Conservation (phyloP, 176 grass and related monocot genomes). For the Typha latifolia region DNA sequence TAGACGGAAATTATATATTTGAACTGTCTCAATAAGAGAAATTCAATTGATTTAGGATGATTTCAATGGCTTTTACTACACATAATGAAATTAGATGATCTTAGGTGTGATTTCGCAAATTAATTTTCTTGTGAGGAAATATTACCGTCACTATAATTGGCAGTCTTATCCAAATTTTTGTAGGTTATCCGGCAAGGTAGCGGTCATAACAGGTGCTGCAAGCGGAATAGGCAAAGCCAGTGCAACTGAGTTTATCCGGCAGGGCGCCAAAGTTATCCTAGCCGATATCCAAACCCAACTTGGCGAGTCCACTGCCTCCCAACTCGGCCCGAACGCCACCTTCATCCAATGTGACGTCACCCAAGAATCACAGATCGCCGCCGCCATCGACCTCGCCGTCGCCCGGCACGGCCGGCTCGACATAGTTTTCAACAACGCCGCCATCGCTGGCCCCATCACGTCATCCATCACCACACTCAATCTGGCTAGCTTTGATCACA, state of each 20-base stretch:
- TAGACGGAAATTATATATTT: no score
- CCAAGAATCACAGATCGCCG: constrained; percentile 42
- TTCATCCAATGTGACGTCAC: constrained; percentile 51
- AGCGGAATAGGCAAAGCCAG: constrained; percentile 51
- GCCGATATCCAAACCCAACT: constrained; percentile 50
- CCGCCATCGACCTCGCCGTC: constrained; percentile 44
- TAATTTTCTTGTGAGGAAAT: no score
- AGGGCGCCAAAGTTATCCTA: constrained; percentile 46
- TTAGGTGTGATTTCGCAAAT: no score
- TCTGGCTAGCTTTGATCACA: constrained; percentile 63
- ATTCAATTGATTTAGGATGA: no score
- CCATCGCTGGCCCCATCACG: not conserved
- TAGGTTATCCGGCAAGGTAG: constrained; percentile 41
- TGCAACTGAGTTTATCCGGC: constrained; percentile 34
- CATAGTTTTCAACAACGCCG: constrained; percentile 65
- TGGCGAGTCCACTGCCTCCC: constrained; percentile 12
- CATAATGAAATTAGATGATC: no score
- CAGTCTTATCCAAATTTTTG: not conserved
- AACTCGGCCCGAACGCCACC: constrained; percentile 31
- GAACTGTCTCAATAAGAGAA: no score
- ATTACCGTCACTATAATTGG: no score
- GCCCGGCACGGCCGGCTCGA: constrained; percentile 45
- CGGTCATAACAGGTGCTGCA: constrained; percentile 46
- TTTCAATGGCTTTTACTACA: no score
- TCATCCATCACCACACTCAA: constrained; percentile 19